These are phyloP conservation scores for Magnolia sinica DNA, from an alignment of 164 flowering plant species.

Conservation along the genomic window DNA sequence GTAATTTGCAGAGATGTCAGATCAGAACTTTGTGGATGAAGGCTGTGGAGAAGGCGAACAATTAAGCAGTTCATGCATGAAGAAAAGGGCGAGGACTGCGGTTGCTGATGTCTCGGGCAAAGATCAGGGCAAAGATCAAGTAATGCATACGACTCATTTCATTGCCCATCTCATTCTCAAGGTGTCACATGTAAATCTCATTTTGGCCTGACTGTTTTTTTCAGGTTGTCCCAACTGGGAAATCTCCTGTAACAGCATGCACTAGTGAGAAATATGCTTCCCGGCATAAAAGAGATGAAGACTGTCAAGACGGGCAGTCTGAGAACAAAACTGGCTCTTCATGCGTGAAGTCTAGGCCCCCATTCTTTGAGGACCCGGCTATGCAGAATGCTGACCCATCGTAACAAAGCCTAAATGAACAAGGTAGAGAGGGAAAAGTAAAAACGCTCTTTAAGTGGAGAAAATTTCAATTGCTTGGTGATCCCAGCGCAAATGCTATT, in stretches of 20 bases:
- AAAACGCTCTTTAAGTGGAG: neutral
- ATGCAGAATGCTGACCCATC: neutral
- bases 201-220: neutral
- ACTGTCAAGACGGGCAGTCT: neutral
- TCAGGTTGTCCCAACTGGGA: constrained; percentile 5
- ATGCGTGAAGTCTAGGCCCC: neutral
- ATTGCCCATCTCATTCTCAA: neutral
- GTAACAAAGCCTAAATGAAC: neutral
- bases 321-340: neutral
- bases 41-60: neutral
- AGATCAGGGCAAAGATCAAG: constrained; percentile 14
- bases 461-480: neutral
- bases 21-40: neutral
- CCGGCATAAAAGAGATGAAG: neutral
- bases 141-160: neutral
- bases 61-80: neutral
- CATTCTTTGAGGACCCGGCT: neutral
- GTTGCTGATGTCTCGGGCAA: constrained; percentile 1
- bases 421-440: neutral
- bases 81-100: constrained; percentile 8
- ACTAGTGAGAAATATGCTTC: neutral
- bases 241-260: neutral
- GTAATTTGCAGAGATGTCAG: constrained; percentile 1
- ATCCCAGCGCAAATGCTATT: neutral
- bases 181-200: neutral